Percentiles rank a stretch among this genome's conserved stretches.
These are phyloP conservation scores for Pseudogymnoascus sp. DNA, from an alignment of 2,329 filamentous ascomycete genomes.

Conservation along the genomic window DNA sequence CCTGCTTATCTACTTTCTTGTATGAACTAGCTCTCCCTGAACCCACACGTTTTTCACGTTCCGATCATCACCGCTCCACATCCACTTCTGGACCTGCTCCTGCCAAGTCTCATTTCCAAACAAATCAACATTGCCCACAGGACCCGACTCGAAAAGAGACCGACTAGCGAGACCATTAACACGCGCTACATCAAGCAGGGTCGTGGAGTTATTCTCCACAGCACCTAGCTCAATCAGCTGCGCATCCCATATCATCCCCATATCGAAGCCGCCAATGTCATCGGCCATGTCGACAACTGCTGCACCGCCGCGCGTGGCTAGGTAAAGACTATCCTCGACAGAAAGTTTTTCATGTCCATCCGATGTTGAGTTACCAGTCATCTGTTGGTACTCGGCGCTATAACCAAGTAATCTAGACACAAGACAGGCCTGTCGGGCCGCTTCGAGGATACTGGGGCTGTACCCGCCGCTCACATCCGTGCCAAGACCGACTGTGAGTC, in stretches of 20 bases:
- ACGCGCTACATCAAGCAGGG: neutral
- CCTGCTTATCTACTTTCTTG: neutral
- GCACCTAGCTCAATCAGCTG: conserved; percentile 64
- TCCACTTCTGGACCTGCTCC: conserved; percentile 84
- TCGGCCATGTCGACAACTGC: conserved; percentile 66
- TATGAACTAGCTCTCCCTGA: conserved; percentile 70
- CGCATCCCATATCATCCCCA: conserved; percentile 85
- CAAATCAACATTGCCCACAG: conserved; percentile 65
- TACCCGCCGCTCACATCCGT: conserved; percentile 91
- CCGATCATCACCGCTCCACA: conserved; percentile 86
- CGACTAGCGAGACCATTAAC: neutral
- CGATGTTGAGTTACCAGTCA: conserved; percentile 40
- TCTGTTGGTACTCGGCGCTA: conserved; percentile 43
- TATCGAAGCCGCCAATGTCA: conserved; percentile 71
- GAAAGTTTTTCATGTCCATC: conserved; percentile 54
- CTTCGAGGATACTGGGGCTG: conserved; percentile 70
- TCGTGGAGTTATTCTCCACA: conserved; percentile 26
- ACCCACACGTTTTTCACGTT: conserved; percentile 91
- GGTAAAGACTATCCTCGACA: conserved; percentile 76
- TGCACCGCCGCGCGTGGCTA: conserved; percentile 81
- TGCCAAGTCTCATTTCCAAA: conserved; percentile 91
- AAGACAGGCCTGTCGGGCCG: conserved; percentile 70
- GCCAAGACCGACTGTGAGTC: conserved; percentile 74
- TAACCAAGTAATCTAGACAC: conserved; percentile 49
- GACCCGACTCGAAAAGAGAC: conserved; percentile 28